Conservation (phyloP, 805 yeast species). For the Saturnispora quitensis region DNA sequence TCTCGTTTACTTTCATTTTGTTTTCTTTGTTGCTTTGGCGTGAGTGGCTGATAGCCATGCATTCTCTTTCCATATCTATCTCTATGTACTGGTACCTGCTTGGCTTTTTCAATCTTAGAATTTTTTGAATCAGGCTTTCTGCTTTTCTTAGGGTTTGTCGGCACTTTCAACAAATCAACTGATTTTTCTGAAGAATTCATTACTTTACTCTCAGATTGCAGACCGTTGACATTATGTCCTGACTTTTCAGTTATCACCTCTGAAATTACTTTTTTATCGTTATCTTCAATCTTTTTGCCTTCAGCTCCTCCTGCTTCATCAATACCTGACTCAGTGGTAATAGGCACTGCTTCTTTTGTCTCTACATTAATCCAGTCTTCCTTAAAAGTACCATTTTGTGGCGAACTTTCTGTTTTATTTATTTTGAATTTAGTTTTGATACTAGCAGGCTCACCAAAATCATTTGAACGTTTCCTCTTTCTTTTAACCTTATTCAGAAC, state of each 20-base stretch:
- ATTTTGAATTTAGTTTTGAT: background rate
- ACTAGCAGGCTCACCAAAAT: background rate
- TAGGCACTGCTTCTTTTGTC: background rate
- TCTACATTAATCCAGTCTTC: background rate
- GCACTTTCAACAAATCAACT: background rate
- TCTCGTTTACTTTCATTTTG: slow-evolving; percentile 4
- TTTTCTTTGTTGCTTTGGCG: background rate
- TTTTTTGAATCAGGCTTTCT: background rate
- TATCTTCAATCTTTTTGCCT: background rate
- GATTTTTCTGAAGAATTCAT: background rate
- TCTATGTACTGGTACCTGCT: slow-evolving; percentile 1
- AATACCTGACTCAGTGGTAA: background rate
- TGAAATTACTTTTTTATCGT: background rate
- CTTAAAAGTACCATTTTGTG: background rate
- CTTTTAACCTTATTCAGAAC: background rate
- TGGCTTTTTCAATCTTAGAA: slow-evolving; percentile 4
- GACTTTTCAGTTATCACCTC: background rate
- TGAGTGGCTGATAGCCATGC: background rate
- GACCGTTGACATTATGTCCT: background rate
- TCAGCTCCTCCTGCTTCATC: background rate
- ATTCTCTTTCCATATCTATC: slow-evolving; percentile 1
- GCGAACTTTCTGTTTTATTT: background rate
- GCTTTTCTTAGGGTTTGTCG: background rate
- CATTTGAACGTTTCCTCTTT: background rate
- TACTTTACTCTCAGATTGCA: no score